Base-by-base conservation (phyloP, 1,284 basidiomycete species). In the Fomitopsis betulina region DNA sequence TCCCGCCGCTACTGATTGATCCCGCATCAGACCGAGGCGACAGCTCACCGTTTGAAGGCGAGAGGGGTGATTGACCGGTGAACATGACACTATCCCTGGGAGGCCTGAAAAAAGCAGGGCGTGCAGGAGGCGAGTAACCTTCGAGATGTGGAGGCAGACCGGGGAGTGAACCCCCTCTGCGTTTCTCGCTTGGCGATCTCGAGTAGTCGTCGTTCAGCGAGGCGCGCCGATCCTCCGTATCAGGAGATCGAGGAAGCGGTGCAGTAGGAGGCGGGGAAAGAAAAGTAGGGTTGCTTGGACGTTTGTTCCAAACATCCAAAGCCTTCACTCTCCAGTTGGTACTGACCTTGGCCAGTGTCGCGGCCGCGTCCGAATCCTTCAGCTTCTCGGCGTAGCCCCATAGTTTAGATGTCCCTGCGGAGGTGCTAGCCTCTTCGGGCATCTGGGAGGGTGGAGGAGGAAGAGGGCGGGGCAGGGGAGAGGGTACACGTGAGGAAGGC, bases 331-430 rank as follows among this genome's bases (percentile, higher is more conserved):
- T 79, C 84, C 85, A 87, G 63, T 91, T 91, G 21, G 81, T 86
- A 68, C 87, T 85, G 53, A 80, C 84, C 72, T 89, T 91, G 3
- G 89, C 77, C 13, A 91, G 69, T 1, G 79, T 78, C 6, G 89
- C 89, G 37, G 84, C 78, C 5, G 88, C 75, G 65, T 91, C 86
- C 2, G 87, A 89, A 56, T 88, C 84, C 65, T 81, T 86, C 13
- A 91, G 66, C 67, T 85, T 89, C 65, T 83, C 86, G 0, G 89
- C 86, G 66, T 91, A 91, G 42, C 72, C 70, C 86, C 87, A 89
- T 5, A 89, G 62, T 56, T 73, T 75, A 12, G 77, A 66, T 27
- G 49, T 58, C 3, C 58, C 62, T 15, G 58, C 56, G 64, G 54
- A 65, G 3, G 65, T 52, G 19, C 56, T 59, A 56, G 58, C 42